Percentiles rank a stretch among this genome's conserved stretches.
These are phyloP conservation scores for Arthroderma sp. DNA, from an alignment of 2,329 filamentous ascomycete genomes.

Conservation along the genomic window DNA sequence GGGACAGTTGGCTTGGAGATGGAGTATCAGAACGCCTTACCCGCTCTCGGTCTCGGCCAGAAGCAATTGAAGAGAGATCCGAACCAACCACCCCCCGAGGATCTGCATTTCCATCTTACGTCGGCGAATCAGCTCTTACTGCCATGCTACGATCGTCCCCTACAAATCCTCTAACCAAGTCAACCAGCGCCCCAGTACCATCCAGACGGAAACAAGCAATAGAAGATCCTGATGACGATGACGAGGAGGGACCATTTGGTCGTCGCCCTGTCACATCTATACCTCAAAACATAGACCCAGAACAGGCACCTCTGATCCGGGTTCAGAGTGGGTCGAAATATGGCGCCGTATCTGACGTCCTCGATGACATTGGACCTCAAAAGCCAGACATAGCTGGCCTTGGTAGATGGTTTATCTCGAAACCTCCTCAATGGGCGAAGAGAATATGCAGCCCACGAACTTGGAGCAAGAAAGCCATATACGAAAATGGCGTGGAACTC, in stretches of 20 bases:
- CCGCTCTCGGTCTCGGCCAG: constrained; percentile 24
- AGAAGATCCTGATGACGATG: neutral
- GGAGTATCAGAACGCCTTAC: neutral
- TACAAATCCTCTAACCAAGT: constrained; percentile 17
- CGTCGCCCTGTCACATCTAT: constrained; percentile 12
- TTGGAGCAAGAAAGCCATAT: constrained; percentile 59
- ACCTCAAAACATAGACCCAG: constrained; percentile 21
- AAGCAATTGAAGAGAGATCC: constrained; percentile 50
- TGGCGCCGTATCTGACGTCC: constrained; percentile 16
- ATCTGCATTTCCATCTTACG: constrained; percentile 24
- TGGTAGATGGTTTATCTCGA: neutral
- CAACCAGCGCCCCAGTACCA: neutral
- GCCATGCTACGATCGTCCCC: constrained; percentile 38
- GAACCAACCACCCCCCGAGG: constrained; percentile 44
- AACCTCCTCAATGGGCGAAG: constrained; percentile 14
- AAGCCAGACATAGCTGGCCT: neutral
- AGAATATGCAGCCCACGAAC: constrained; percentile 49
- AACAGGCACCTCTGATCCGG: constrained; percentile 27
- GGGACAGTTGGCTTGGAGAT: neutral
- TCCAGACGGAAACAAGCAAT: neutral
- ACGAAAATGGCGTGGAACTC: constrained; percentile 51
- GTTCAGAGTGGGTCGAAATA: constrained; percentile 24
- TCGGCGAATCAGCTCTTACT: constrained; percentile 38
- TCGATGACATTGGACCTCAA: neutral
- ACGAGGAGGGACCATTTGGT: constrained; percentile 7